phyloP scores from a whole-genome alignment of 2,329 filamentous ascomycete species.

The Gnomoniopsis smithogilvyi region DNA sequence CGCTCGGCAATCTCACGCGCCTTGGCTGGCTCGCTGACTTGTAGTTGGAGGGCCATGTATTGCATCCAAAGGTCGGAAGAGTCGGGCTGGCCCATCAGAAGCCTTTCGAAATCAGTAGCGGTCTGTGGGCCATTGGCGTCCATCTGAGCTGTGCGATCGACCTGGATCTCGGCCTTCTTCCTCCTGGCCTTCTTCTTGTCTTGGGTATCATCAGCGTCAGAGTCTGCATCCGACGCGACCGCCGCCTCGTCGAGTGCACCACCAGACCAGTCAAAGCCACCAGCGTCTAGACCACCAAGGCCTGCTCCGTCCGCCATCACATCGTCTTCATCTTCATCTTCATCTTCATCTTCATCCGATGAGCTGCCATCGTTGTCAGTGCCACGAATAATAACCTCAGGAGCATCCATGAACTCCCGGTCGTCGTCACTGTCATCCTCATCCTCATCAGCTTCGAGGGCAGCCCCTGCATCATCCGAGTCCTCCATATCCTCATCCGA shows the following conservation, averaged over 20 bases:
- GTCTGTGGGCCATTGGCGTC: slow-evolving; percentile 87
- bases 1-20: slow-evolving; percentile 88
- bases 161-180: slow-evolving; percentile 72
- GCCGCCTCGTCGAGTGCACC: slow-evolving; percentile 57
- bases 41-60: slow-evolving; percentile 98
- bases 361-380: slow-evolving; percentile 35
- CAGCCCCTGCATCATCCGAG: slow-evolving; percentile 43
- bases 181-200: slow-evolving; percentile 68
- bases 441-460: slow-evolving; percentile 34
- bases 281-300: slow-evolving; percentile 60
- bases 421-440: slow-evolving; percentile 48
- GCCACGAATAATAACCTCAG: slow-evolving; percentile 38
- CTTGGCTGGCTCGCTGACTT: slow-evolving; percentile 83
- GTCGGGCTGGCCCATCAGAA: slow-evolving; percentile 87
- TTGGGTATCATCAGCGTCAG: slow-evolving; percentile 29
- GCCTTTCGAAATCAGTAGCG: slow-evolving; percentile 86
- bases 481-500: slow-evolving; percentile 44
- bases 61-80: slow-evolving; percentile 92
- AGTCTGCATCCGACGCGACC: slow-evolving; percentile 51
- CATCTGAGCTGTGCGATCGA: slow-evolving; percentile 89
- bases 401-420: slow-evolving; percentile 46
- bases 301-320: slow-evolving; percentile 30
- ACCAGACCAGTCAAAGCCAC: slow-evolving; percentile 86
- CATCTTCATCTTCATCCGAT: slow-evolving; percentile 35
- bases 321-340: slow-evolving; percentile 43